phyloP scores from a whole-genome alignment of 306 rosid genomes.

The Castanopsis chinensis region DNA sequence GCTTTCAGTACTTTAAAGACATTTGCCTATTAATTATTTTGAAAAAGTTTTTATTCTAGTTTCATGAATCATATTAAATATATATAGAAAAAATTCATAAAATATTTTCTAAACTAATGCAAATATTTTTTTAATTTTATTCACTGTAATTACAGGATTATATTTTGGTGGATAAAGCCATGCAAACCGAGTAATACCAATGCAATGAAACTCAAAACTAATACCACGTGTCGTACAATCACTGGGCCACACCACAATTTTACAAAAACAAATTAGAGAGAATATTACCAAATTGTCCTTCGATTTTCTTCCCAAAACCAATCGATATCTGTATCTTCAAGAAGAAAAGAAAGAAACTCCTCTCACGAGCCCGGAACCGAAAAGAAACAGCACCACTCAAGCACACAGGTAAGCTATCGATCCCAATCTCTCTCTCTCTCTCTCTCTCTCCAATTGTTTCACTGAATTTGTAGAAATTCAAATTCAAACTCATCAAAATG shows the following conservation, averaged over 20 bases:
- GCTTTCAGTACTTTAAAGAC: accelerated
- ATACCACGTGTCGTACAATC: not conserved
- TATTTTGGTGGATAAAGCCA: too few species aligned
- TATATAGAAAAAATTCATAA: too few species aligned
- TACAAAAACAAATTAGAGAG: not conserved
- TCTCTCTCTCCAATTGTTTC: too few species aligned
- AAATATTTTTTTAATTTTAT: too few species aligned
- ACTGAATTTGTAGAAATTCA: not conserved
- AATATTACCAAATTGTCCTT: not conserved
- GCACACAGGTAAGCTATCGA: not conserved
- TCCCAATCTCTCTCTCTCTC: not conserved
- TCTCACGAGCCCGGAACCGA: not conserved
- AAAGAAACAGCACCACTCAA: not conserved
- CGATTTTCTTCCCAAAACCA: too few species aligned
- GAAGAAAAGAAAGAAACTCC: not conserved
- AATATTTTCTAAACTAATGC: too few species aligned
- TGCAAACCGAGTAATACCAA: too few species aligned
- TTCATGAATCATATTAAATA: too few species aligned
- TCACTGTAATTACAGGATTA: too few species aligned
- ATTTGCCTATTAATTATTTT: too few species aligned
- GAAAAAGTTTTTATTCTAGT: too few species aligned
- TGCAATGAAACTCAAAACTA: not conserved
- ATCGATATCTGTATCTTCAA: not conserved
- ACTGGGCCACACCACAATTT: not conserved
- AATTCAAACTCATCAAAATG: not conserved